phyloP scores from a whole-genome alignment of 768 basidiomycete species.

The Collybia nuda region DNA sequence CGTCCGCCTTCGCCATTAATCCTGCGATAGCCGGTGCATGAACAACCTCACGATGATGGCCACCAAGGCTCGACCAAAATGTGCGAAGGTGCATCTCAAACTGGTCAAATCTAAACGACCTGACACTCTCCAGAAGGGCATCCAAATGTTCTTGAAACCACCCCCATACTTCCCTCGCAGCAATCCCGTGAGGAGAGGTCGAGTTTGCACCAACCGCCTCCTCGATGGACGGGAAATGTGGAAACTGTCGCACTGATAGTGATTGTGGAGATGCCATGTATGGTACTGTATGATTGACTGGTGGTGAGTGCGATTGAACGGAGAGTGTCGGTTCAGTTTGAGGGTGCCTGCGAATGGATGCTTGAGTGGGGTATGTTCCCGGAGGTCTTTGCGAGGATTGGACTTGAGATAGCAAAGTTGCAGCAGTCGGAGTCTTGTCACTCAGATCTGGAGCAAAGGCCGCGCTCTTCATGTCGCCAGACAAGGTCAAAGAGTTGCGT shows the following conservation, averaged over 20 bases:
- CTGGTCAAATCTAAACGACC: constrained; percentile 82
- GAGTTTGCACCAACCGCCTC: constrained; percentile 78
- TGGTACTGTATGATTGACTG: constrained; percentile 40
- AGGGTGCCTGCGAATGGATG: constrained; percentile 76
- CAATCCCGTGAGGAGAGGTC: constrained; percentile 73
- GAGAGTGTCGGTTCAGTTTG: constrained; percentile 55
- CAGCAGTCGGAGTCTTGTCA: constrained; percentile 86
- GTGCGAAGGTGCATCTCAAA: constrained; percentile 85
- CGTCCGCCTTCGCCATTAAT: constrained; percentile 87
- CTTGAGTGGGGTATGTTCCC: constrained; percentile 64
- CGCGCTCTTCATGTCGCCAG: constrained; percentile 60
- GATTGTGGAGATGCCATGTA: constrained; percentile 52
- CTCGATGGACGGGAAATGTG: constrained; percentile 83
- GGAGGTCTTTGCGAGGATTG: constrained; percentile 65
- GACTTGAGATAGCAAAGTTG: constrained; percentile 72
- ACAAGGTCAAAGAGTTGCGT: constrained; percentile 69
- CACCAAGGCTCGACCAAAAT: constrained; percentile 79
- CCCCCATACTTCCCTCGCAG: constrained; percentile 85
- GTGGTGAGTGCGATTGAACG: constrained; percentile 58
- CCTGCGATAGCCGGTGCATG: constrained; percentile 88
- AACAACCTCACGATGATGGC: constrained; percentile 82
- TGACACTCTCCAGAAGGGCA: constrained; percentile 72
- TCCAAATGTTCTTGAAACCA: constrained; percentile 94
- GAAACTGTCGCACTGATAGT: constrained; percentile 71
- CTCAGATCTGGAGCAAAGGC: constrained; percentile 64